Evolutionary conservation across 148 eudicot species (phyloP), one percentile per base, ranked within the genome.

Genomic region (Nyssa sinensis): DNA sequence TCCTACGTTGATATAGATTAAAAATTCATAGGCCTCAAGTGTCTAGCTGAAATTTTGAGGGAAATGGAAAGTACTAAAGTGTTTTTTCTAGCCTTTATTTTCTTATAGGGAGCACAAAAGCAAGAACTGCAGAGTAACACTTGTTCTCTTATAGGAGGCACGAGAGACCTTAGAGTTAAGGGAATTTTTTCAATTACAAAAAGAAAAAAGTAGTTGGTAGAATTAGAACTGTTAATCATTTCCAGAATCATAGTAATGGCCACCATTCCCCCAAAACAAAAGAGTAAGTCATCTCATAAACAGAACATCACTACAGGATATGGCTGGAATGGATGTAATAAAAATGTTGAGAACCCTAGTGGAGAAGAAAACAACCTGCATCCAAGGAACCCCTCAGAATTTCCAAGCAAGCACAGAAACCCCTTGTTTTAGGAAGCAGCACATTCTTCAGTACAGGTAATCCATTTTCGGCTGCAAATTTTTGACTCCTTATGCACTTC

Each of bases 361-460:
- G n/a, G 41, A 37, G 51, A 44, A 19, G 71, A 72, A 58, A 73
- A 24, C 44, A 76, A 90, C 95, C 95, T 86, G 95, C 95, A 79
- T 90, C 92, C 79, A 90, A 77, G 77, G 92, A 84, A 69, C 70
- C 84, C 69, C 88, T 80, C 71, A 90, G 81, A 62, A 77, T 81
- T 66, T 86, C 88, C 82, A 90, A 64, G 78, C 92, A 90, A 75
- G 90, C 82, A 77, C 64, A 82, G 71, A 90, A 90, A 30, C 95
- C 95, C 82, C 80, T 90, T 69, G 88, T 85, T 82, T 88, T 90
- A 3, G 95, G 95, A 77, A 90, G 89, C 83, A 90, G 75, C 57
- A 90, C 92, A 69, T 90, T 84, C 75, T 83, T 85, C 75, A 90
- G 34, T 64, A 81, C 80, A 72, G 95, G 95, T 62, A 90, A 69